Base-by-base conservation (phyloP, 495 filamentous ascomycete genomes). In the Penicillium subrubescens region DNA sequence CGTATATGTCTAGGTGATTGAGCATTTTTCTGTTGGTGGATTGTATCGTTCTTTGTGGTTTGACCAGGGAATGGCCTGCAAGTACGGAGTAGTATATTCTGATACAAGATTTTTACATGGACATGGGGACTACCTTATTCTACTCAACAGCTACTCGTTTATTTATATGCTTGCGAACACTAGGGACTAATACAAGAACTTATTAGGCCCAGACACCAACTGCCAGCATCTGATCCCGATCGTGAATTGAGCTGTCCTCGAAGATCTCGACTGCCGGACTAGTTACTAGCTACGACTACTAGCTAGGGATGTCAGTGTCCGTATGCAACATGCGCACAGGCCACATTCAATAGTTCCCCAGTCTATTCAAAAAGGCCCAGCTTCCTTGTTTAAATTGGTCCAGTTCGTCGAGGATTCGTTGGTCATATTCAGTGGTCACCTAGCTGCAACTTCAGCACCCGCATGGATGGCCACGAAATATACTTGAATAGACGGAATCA, bases 281-380 rank as follows among this genome's bases (percentile, higher is more conserved):
- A 27, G n/a, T n/a, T 4, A 27, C 25, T 27, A 27, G 25, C n/a
- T n/a, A n/a, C n/a, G n/a, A n/a, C n/a, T n/a, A 19, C 35, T 23
- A 57, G 54, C 34, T 19, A 25, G 29, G 33, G 33, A 25, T 41
- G 51, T 57, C 19, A 58, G 55, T 41, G 4, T 11, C 33, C 8
- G 25, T 3, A 57, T 63, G 34, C 54, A 53, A 63, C 33, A 51
- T 17, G 37, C 52, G n/a, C 55, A 54, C 34, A 59, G 44, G 21
- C 31, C 39, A 15, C 56, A 54, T 8, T 7, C 43, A 19, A 17
- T 5, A 10, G 31, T 8, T 37, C 27, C 29, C 39, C 39, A 5
- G 23, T 33, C 12, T 31, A n/a, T 34, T 10, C 14, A 33, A 59
- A 27, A 53, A 44, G 35, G 25, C 55, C 14, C 4, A 21, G 27